Evolutionary conservation across 306 rosid genomes (phyloP), one percentile per base, ranked within the genome.

Genomic region (Vigna radiata): DNA sequence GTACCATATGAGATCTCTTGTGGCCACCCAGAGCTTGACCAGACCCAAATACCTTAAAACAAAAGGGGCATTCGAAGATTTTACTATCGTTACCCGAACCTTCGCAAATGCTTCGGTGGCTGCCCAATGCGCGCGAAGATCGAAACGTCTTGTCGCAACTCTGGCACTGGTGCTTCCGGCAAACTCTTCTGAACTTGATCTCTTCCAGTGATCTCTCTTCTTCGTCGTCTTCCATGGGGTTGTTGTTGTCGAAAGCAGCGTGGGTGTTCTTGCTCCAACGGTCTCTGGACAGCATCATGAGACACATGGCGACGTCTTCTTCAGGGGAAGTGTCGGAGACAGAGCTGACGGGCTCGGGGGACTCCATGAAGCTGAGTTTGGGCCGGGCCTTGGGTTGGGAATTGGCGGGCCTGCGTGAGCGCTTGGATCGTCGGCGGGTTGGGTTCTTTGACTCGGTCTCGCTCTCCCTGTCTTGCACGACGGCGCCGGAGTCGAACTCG

Each of bases 11-110:
- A 39, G 96, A 88, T 90, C 96, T 90, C 81, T 91, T 93, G 78
- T 93, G 98, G 8, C 98, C 98, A 31, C 98, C 98, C 13, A 93
- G 90, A 0, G 98, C 97, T 85, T 93, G 98, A 15, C 97, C 96
- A 3, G 93, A 91, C 11, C 97, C 93, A 55, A 93, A 92, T 1
- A 92, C 81, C 71, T 87, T 89, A 14, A 6, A 75, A 68, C 97
- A 92, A 65, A 83, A 92, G 29, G 97, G 97, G 80, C 97, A 90
- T 82, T 86, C 62, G 31, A 91, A 90, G 60, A 87, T 83, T 80
- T 79, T 85, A 0, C 66, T 69, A 41, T 54, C 49, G 18, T 70
- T 70, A 10, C 44, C 72, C 67, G 83, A 88, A 13, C 39, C 82
- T 79, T 84, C 50, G 3, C 93, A 90, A 68, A 90, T 77, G 71